Conservation (phyloP, 129 eudicot species). For the Escallonia rubra region DNA sequence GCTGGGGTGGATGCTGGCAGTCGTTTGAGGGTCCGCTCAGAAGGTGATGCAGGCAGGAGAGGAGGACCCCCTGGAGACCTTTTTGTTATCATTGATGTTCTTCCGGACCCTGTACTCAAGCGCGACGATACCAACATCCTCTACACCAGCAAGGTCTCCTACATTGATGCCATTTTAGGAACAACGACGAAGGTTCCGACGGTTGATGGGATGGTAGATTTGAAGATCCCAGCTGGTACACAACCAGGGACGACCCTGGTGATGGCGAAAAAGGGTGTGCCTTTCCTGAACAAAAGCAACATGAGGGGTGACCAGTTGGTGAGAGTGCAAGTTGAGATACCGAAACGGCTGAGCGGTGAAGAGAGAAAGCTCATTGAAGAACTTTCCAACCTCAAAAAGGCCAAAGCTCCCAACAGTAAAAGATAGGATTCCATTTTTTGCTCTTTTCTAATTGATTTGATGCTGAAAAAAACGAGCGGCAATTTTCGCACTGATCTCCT, state of each 20-base stretch:
- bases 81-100: constrained; percentile 66
- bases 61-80: constrained; percentile 95
- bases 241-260: constrained; percentile 88
- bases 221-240: constrained; percentile 82
- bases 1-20: constrained; percentile 91
- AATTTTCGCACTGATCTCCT: background rate
- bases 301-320: constrained; percentile 96
- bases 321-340: constrained; percentile 86
- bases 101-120: constrained; percentile 65
- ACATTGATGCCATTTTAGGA: constrained; percentile 84
- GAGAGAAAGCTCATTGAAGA: constrained; percentile 83
- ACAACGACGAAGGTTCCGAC: constrained; percentile 79
- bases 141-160: constrained; percentile 71
- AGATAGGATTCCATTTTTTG: constrained; percentile 21
- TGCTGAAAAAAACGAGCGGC: background rate
- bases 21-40: constrained; percentile 71
- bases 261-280: constrained; percentile 88
- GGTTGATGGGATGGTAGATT: constrained; percentile 76
- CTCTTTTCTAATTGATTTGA: background rate
- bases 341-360: constrained; percentile 63
- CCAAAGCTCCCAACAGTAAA: constrained; percentile 47
- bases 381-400: constrained; percentile 54
- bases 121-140: constrained; percentile 85
- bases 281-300: constrained; percentile 51
- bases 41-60: constrained; percentile 80